These are phyloP conservation scores for Irpex rosettiformis DNA, from an alignment of 1,284 basidiomycete species.

Conservation along the genomic window DNA sequence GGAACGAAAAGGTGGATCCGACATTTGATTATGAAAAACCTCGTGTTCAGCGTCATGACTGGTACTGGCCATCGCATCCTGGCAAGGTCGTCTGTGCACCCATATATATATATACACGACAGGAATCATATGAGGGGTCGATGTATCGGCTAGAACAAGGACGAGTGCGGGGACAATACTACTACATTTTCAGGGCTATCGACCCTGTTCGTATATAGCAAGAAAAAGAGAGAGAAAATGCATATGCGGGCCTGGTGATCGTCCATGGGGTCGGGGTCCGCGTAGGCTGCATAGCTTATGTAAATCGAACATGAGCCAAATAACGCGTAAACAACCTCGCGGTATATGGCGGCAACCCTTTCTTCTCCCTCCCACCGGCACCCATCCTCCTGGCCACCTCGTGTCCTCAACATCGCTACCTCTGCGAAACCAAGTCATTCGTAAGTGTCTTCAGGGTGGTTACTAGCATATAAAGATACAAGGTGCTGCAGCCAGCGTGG, in stretches of 20 bases:
- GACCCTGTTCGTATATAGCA: too few relatives aligned
- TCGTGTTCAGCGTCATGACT: too few relatives aligned
- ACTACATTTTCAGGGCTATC: not conserved
- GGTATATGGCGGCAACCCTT: constrained; percentile 10
- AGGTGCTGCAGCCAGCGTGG: constrained; percentile 1
- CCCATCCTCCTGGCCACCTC: constrained; percentile 4
- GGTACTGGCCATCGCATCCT: too few relatives aligned
- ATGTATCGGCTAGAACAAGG: not conserved
- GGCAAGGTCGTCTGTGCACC: too few relatives aligned
- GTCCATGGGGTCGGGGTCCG: too few relatives aligned
- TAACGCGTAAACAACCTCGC: constrained; percentile 30
- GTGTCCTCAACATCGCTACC: not conserved
- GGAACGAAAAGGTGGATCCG: too few relatives aligned
- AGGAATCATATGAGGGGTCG: not conserved
- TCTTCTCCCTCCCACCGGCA: constrained; percentile 10
- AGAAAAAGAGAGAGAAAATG: too few relatives aligned
- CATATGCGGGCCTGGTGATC: too few relatives aligned
- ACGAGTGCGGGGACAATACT: not conserved
- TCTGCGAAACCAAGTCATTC: not conserved
- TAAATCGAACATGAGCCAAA: constrained; percentile 32
- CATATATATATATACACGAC: not conserved
- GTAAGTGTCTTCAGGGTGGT: not conserved
- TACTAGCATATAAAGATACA: not conserved
- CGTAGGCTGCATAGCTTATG: too few relatives aligned
- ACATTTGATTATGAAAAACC: too few relatives aligned